A percentile compares a stretch with the other conserved stretches of the same genome.
Evolutionary conservation across 306 rosid species (phyloP).

Genomic region (Myrica gale): DNA sequence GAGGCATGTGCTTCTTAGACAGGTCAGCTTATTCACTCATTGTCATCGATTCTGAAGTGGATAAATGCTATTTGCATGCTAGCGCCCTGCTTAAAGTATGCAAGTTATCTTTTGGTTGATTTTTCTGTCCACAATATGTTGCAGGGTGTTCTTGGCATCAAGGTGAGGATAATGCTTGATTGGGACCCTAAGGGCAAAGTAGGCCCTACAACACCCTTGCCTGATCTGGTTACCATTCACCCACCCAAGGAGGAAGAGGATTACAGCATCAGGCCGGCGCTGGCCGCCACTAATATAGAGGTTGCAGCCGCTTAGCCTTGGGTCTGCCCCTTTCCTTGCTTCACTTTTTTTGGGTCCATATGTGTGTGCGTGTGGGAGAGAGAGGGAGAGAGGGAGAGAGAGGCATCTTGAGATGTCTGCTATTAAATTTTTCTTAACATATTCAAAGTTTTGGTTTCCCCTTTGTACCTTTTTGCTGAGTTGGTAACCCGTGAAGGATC

Average conservation of each 20-base stretch:
- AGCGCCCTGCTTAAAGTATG: background rate
- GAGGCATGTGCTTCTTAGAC: constrained; percentile 53
- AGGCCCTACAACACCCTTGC: constrained; percentile 67
- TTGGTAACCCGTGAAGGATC: background rate
- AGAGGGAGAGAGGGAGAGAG: background rate
- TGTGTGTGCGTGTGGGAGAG: background rate
- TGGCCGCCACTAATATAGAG: constrained; percentile 28
- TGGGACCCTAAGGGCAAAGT: constrained; percentile 84
- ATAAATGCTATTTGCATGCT: background rate
- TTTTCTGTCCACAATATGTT: background rate
- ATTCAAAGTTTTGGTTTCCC: background rate
- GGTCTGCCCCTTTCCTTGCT: no score
- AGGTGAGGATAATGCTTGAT: constrained; percentile 77
- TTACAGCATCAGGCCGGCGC: constrained; percentile 8
- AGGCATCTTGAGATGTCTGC: background rate
- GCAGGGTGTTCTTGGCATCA: constrained; percentile 72
- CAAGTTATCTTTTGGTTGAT: background rate
- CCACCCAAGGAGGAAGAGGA: constrained; percentile 45
- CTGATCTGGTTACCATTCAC: constrained; percentile 51
- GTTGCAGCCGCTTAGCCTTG: constrained; percentile 22
- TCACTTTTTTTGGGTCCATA: background rate
- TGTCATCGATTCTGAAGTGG: background rate
- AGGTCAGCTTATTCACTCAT: constrained; percentile 29
- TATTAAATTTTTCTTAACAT: background rate
- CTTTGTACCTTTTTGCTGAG: background rate